Base-by-base conservation (phyloP, 345 rosid genomes). In the Syzygium oleosum region DNA sequence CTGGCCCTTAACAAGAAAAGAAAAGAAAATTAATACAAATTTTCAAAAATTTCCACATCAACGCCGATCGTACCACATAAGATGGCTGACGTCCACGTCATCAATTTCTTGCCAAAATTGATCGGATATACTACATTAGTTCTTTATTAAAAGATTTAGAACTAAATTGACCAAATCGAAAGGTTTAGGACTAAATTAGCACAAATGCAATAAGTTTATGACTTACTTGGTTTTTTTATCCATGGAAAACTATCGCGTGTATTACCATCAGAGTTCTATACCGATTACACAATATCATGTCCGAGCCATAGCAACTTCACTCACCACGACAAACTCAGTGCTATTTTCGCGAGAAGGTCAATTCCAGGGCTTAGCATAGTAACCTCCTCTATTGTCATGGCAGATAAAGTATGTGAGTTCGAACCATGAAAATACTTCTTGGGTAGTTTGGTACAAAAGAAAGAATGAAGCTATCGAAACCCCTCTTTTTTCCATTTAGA, bases 141-240 rank as follows among this genome's bases (percentile, higher is more conserved):
- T 41, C 43, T 25, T 25, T 25, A 15, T 58, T 23, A 58, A 58
- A 58, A 25, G 11, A 25, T 23, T 9, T 56, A 56, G 25, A 23
- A 58, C 1, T 58, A 0, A 58, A 58, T 25, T 0, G 11, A 12
- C 0, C 10, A 2, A 58, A 58, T 58, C 2, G 1, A 58, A 58
- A 25, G 0, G 0, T 58, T 25, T 25, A 58, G 11, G 1, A 58
- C 0, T 25, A 0, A 58, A 58, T 11, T 58, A 0, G 0, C 12
- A 58, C 6, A 25, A 25, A 0, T 25, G 0, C 27, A 25, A 25
- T 56, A 58, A 0, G 25, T 58, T 25, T 25, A 25, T 25, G 25
- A 4, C 7, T 59, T 27, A 10, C 1, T 59, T 59, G 7, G 46
- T 43, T 43, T 43, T 43, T 43, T 43, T 43, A 43, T 43, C 46